These are phyloP conservation scores for Penicillium sp. DNA, from an alignment of 2,329 filamentous ascomycete genomes.

Conservation along the genomic window DNA sequence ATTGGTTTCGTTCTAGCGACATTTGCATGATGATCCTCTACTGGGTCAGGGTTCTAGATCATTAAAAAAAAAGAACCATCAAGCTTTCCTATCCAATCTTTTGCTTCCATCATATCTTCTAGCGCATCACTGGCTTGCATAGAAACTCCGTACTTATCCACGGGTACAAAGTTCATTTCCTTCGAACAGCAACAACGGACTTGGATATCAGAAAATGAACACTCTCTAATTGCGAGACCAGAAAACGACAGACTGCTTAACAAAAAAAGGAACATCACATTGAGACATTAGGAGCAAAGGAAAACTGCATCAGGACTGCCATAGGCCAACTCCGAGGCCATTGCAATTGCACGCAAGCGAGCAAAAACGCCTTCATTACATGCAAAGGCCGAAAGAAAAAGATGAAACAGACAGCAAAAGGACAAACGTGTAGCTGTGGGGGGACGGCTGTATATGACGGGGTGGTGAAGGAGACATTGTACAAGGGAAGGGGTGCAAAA, in stretches of 20 bases:
- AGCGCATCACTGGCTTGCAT: neutral
- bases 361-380: conserved; percentile 3
- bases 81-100: neutral
- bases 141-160: neutral
- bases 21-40: neutral
- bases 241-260: neutral
- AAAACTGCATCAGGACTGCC: conserved; percentile 22
- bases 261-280: conserved; percentile 7
- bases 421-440: neutral
- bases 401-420: conserved; percentile 11
- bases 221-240: conserved; percentile 9
- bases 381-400: neutral
- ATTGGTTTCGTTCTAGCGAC: neutral
- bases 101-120: neutral
- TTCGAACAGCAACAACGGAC: neutral
- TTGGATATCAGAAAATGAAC: conserved; percentile 17
- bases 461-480: conserved; percentile 20
- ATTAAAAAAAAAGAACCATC: neutral
- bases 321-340: conserved; percentile 11
- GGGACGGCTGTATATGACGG: conserved; percentile 8
- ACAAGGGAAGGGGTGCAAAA: conserved; percentile 14
- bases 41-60: no score
- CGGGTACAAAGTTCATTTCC: neutral
- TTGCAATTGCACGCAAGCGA: neutral
- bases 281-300: conserved; percentile 13